Evolutionary conservation across 306 rosid species (phyloP).

Genomic region (Albizia julibrissin): DNA sequence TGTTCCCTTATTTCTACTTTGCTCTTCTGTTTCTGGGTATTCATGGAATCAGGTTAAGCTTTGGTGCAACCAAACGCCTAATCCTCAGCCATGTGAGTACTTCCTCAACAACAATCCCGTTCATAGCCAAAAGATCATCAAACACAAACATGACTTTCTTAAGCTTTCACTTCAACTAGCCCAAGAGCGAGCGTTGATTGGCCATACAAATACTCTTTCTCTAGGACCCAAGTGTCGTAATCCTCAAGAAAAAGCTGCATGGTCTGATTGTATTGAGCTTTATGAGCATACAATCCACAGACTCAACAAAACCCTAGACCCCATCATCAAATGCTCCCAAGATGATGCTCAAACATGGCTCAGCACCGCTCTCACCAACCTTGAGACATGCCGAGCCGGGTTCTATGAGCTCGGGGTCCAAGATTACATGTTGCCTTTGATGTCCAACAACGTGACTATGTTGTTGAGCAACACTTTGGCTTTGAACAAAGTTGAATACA

Average conservation of each 20-base stretch:
- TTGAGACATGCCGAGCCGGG: constrained; percentile 57
- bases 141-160: constrained; percentile 50
- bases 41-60: not conserved
- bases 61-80: constrained; percentile 58
- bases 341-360: constrained; percentile 57
- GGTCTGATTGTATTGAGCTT: constrained; percentile 62
- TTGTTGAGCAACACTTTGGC: constrained; percentile 42
- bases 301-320: constrained; percentile 48
- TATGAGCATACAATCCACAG: constrained; percentile 43
- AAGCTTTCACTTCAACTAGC: constrained; percentile 46
- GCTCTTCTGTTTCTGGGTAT: not conserved
- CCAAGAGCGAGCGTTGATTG: constrained; percentile 43
- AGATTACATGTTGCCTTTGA: constrained; percentile 31
- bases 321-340: constrained; percentile 35
- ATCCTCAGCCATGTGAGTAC: constrained; percentile 54
- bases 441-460: constrained; percentile 55
- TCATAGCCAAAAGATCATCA: constrained; percentile 25
- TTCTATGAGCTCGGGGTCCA: constrained; percentile 44
- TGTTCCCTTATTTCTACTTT: not conserved
- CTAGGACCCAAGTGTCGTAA: constrained; percentile 41
- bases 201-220: constrained; percentile 33
- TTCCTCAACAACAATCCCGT: constrained; percentile 29
- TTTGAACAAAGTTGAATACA: constrained; percentile 13
- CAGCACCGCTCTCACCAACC: constrained; percentile 58
- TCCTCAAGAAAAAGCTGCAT: constrained; percentile 45